A percentile compares a stretch with the other conserved stretches of the same genome.
Conservation (phyloP, 768 basidiomycete genomes). For the Leccinum longicurvipes region DNA sequence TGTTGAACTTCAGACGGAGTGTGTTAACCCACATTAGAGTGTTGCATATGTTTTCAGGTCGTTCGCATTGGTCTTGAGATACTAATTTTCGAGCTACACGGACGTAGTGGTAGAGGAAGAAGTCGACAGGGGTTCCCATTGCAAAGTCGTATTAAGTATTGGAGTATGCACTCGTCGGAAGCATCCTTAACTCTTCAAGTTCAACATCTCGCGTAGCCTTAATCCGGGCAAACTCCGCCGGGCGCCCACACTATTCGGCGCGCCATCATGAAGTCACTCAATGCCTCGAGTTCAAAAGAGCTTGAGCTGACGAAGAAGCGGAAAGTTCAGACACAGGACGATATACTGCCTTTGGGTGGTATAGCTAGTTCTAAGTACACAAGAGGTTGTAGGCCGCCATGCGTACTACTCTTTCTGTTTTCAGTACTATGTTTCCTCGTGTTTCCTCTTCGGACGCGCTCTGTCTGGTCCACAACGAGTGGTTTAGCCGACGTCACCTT, state of each 20-base stretch:
- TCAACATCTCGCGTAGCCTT: too few relatives aligned
- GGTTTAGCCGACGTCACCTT: not conserved
- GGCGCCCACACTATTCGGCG: too few relatives aligned
- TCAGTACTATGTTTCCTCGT: conserved; percentile 16
- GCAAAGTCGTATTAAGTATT: too few relatives aligned
- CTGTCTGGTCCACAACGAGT: not conserved
- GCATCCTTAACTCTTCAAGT: too few relatives aligned
- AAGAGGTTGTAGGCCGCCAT: conserved; percentile 4
- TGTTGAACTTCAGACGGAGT: too few relatives aligned
- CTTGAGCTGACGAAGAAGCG: not conserved
- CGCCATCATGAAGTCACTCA: not conserved
- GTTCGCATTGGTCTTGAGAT: too few relatives aligned
- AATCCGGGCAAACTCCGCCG: not conserved
- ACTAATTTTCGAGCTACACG: too few relatives aligned
- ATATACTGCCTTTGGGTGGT: not conserved
- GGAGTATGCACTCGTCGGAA: too few relatives aligned
- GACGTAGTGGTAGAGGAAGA: too few relatives aligned
- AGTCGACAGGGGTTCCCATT: too few relatives aligned
- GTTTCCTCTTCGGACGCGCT: conserved; percentile 6
- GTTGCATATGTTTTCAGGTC: too few relatives aligned
- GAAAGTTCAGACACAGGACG: not conserved
- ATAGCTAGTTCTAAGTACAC: conserved; percentile 1
- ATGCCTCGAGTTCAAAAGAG: not conserved
- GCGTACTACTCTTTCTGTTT: conserved; percentile 14
- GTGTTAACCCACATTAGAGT: too few relatives aligned